phyloP scores from a whole-genome alignment of 345 rosid genomes.

The Syzygium aromaticum region DNA sequence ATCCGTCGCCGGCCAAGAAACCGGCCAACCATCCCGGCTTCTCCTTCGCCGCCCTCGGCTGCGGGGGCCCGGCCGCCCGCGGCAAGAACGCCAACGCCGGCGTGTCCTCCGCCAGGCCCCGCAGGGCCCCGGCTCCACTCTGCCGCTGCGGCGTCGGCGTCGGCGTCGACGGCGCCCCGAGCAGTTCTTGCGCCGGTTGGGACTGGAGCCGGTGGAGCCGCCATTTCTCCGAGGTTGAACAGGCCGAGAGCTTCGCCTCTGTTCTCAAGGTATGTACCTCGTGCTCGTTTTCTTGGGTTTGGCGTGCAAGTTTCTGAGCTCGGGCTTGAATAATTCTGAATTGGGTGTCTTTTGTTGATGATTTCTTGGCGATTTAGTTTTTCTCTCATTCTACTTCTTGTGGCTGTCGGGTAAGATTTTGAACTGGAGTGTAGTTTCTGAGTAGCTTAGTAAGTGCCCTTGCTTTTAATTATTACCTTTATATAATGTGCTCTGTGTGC shows the following conservation, averaged over 20 bases:
- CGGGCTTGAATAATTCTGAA: background rate
- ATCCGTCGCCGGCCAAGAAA: conserved; percentile 14
- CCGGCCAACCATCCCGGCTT: conserved; percentile 16
- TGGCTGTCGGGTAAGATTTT: background rate
- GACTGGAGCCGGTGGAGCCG: conserved; percentile 92
- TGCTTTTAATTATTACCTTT: background rate
- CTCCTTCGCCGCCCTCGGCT: conserved; percentile 18
- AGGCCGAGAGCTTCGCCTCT: conserved; percentile 68
- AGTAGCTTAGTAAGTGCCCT: background rate
- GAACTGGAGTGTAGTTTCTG: background rate
- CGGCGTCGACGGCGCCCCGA: conserved; percentile 5
- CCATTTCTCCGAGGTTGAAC: conserved; percentile 73
- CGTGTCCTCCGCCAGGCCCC: conserved; percentile 14
- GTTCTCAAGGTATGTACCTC: conserved; percentile 51
- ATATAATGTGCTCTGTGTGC: background rate
- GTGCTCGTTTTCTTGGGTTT: background rate
- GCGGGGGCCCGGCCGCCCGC: background rate
- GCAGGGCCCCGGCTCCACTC: conserved; percentile 15
- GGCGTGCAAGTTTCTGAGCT: background rate
- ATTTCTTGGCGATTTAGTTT: background rate
- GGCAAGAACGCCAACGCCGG: conserved; percentile 1
- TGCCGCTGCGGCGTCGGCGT: conserved; percentile 26
- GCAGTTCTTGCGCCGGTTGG: conserved; percentile 48
- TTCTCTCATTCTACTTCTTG: background rate
- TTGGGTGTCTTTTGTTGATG: background rate